Evolutionary conservation across 768 basidiomycete species (phyloP), one percentile per base, ranked within the genome.

Genomic region (Phylloporus sp.): DNA sequence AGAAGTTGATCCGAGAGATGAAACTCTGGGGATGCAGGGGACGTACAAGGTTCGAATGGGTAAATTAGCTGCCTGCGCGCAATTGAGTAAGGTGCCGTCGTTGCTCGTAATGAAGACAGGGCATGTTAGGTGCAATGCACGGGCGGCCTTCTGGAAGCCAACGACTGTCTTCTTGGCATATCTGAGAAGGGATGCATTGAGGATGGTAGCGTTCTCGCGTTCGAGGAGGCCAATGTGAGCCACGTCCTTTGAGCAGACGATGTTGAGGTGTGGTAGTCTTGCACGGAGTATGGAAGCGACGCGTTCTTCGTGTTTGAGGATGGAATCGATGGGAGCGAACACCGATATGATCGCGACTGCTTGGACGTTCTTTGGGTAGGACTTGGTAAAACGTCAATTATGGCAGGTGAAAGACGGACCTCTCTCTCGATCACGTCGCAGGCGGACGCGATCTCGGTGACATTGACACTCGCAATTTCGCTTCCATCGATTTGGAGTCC

Each of bases 121-220:
- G 61, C 81, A 76, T 49, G 54, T 57, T 40, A 79, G 64, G 44
- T 70, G 68, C 5, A 83, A 69, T 5, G 69, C 65, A 43, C 63
- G 66, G 50, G 77, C 74, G 2, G 81, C 79, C 1, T 61, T 64
- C 53, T 76, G 62, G 61, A 83, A 84, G 14, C 77, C 76, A 1
- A 63, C 52, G 32, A 84, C 75, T 1, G 81, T 81, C 38, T 67
- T 69, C 39, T 71, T 73, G 0, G 83, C 82, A 60, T 79, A 84
- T 24, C 70, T 63, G 28, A 80, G 70, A 54, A 84, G 74, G 3
- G 82, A 78, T 1, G 81, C 81, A 52, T 84, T 85, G 49, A 84
- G 70, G 49, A 85, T 83, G 13, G 80, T 64, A 0, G 84, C 83
- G 45, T 85, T 84, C 58, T 84, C 83, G 35, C 83, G 73, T 52